Evolutionary conservation across 2,329 filamentous ascomycete genomes (phyloP).

Genomic region (Pleoardoris graminearum): DNA sequence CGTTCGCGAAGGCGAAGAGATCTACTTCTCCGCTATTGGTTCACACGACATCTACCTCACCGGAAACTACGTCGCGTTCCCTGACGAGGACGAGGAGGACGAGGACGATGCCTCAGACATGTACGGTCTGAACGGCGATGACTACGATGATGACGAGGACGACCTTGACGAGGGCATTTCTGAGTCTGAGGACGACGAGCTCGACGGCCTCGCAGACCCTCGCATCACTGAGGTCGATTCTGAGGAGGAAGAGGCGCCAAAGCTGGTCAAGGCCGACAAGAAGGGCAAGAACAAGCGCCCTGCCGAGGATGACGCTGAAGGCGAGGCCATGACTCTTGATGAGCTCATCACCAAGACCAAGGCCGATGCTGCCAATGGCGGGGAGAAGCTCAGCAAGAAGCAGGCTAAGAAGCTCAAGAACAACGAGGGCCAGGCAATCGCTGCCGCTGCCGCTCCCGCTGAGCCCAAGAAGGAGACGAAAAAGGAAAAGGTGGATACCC

Average conservation of each 20-base stretch:
- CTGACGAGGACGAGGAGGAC: conserved; percentile 59
- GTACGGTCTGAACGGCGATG: conserved; percentile 63
- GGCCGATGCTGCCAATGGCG: conserved; percentile 59
- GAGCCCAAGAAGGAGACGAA: conserved; percentile 59
- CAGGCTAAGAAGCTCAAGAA: conserved; percentile 98
- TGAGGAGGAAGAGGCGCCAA: conserved; percentile 70
- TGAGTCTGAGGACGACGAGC: conserved; percentile 53
- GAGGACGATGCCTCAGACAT: conserved; percentile 64
- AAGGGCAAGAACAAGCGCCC: conserved; percentile 92
- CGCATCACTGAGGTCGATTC: conserved; percentile 82
- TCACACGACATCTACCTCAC: conserved; percentile 91
- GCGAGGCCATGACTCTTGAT: conserved; percentile 70
- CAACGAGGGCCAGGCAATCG: conserved; percentile 87
- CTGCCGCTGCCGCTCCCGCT: conserved; percentile 52
- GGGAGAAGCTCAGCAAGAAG: conserved; percentile 88
- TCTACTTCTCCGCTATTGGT: conserved; percentile 90
- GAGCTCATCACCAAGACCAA: conserved; percentile 79
- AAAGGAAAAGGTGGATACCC: conserved; percentile 54
- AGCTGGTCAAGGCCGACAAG: conserved; percentile 52
- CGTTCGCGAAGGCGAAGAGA: conserved; percentile 81
- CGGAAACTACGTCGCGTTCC: conserved; percentile 87
- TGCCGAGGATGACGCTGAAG: conserved; percentile 66
- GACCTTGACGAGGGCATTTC: conserved; percentile 64
- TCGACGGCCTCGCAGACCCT: conserved; percentile 70
- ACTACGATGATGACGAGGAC: conserved; percentile 82